Base-by-base conservation (phyloP, 2,329 filamentous ascomycete species). In the Xylogone sp. region DNA sequence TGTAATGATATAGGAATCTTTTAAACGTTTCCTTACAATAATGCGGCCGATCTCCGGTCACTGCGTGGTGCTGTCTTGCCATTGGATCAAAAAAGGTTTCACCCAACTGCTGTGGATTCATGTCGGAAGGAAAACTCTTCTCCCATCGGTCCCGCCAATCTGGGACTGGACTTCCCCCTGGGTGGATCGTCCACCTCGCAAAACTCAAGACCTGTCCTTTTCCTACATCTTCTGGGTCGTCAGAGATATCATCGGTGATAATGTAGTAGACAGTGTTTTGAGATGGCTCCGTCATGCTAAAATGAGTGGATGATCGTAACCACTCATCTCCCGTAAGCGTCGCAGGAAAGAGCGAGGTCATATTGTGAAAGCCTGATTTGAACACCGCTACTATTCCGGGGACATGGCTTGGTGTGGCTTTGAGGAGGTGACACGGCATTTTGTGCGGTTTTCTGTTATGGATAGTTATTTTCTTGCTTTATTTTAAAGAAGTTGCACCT, bases 321-420 rank as follows among this genome's bases (percentile, higher is more conserved):
- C 51, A 55, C 18, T 29, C 39, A 10, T 27, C 34, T 21, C 49
- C 48, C 13, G 22, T 46, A 10, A 48, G 45, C 2, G 50, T 51
- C 19, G 46, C 21, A 20, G 53, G 53, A 27, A 53, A 55, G 12
- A 48, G 4, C 3, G 12, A 8, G 16, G 20, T 18, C 7, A 53
- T 10, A 12, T 9, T n/a, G 12, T 24, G 29, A 49, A 52, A 52
- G 8, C 49, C 29, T 12, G 21, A 8, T 16, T 21, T 43, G 45
- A 45, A 56, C n/a, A 53, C 46, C 6, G 46, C 46, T 21, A 53
- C 12, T 16, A 56, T 49, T 13, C 54, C 46, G 19, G 48, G 43
- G 6, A 53, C 43, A 29, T 56, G 48, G 13, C 34, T 46, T 19
- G 31, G 9, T 3, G 44, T 48, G 10, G 48, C 54, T 31, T n/a